Conservation (phyloP, 2,329 filamentous ascomycete genomes). For the Paraphaeosphaeria minitans region DNA sequence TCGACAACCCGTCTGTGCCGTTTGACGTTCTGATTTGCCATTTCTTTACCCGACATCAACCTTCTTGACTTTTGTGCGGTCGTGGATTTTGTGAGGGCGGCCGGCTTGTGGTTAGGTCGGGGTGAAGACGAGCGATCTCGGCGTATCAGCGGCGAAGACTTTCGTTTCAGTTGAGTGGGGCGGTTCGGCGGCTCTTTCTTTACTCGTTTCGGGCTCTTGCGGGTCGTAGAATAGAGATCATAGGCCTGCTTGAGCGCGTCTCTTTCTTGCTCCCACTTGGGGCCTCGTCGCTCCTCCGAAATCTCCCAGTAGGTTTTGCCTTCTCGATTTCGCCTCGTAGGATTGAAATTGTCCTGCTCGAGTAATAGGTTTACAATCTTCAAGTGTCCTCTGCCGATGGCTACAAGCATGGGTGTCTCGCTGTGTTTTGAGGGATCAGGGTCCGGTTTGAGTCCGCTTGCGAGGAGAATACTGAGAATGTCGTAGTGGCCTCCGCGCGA, state of each 20-base stretch:
- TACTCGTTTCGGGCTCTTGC: constrained; percentile 40
- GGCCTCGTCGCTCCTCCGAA: constrained; percentile 78
- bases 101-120: constrained; percentile 34
- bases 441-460: constrained; percentile 52
- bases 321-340: constrained; percentile 72
- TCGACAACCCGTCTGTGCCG: constrained; percentile 39
- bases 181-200: constrained; percentile 42
- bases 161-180: constrained; percentile 38
- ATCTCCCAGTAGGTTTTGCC: constrained; percentile 87
- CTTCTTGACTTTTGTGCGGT: constrained; percentile 40
- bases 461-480: constrained; percentile 74
- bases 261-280: constrained; percentile 88
- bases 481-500: constrained; percentile 90
- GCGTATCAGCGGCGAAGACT: constrained; percentile 29
- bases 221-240: constrained; percentile 57
- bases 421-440: constrained; percentile 77
- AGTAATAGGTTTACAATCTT: constrained; percentile 82
- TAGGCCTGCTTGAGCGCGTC: constrained; percentile 78
- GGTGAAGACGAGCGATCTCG: constrained; percentile 44
- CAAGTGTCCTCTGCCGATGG: constrained; percentile 86
- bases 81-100: constrained; percentile 28
- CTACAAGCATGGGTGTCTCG: constrained; percentile 90
- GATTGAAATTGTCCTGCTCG: constrained; percentile 79
- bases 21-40: constrained; percentile 41
- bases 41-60: constrained; percentile 44